Evolutionary conservation across 1,284 basidiomycete species (phyloP), one percentile per base, ranked within the genome.

Genomic region (Vanrija humicola): DNA sequence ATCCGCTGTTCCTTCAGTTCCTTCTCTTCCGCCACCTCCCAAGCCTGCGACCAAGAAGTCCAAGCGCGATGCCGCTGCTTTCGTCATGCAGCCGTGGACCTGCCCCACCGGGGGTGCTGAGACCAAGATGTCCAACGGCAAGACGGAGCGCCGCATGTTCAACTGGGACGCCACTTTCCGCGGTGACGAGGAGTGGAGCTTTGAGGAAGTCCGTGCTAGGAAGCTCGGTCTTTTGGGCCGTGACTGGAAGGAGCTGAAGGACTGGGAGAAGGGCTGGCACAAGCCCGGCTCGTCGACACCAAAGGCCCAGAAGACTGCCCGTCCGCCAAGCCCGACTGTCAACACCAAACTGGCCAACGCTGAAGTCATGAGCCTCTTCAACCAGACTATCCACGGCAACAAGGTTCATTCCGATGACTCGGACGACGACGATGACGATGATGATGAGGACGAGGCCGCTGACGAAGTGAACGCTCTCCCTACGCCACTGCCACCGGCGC

Each of bases 341-440:
- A 89, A 89, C 69, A 91, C 89, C 44, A 92, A 91, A 73, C 89
- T 90, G 61, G 93, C 93, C 3, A 80, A 94, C 50, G 88, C 84
- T n/a, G 92, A 95, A 70, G 90, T 96, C 39, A 90, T 90, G 77
- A 87, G 86, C 55, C 89, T 96, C 85, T 94, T 91, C 73, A 94
- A 95, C 72, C 76, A 86, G 76, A 90, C 88, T 0, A 82, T 82
- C 47, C 72, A 72, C 43, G 74, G 69, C 15, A 70, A 69, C 50
- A 72, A 79, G 29, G 79, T 82, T 43, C 63, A 64, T 43, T 47
- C 46, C 16, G 68, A 60, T 58, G 67, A 74, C 43, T 64, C 68
- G 46, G 72, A 75, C 43, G 75, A 76, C 25, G 77, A 78, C 43
- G 79, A 79, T 46, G 79, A 77, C 12, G 78, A 79, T 8, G 67